phyloP scores from a whole-genome alignment of 2,329 filamentous ascomycete genomes.

The Nemania bipapillata region DNA sequence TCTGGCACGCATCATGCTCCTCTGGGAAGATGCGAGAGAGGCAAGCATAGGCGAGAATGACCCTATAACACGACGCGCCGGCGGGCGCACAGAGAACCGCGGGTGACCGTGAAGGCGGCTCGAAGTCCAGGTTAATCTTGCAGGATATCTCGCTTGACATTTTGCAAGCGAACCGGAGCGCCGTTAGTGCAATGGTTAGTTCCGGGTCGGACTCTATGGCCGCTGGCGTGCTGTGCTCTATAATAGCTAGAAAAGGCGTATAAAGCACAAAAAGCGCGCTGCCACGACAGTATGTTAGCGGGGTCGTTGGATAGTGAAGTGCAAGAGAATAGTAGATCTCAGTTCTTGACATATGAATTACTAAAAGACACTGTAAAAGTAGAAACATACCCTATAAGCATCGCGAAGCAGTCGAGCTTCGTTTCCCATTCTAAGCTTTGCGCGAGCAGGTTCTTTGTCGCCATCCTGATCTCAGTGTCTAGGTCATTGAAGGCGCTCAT shows the following conservation, averaged over 20 bases:
- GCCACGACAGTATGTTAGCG: slow-evolving; percentile 1
- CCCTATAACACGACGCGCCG: slow-evolving; percentile 50
- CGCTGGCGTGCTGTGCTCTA: slow-evolving; percentile 41
- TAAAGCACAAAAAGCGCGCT: slow-evolving; percentile 51
- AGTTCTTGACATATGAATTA: neutral
- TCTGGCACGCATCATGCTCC: slow-evolving; percentile 44
- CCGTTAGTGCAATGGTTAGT: slow-evolving; percentile 46
- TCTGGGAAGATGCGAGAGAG: slow-evolving; percentile 49
- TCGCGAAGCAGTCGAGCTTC: slow-evolving; percentile 51
- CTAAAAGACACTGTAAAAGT: neutral
- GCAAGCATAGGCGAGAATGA: slow-evolving; percentile 47
- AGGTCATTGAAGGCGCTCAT: slow-evolving; percentile 46
- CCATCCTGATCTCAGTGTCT: slow-evolving; percentile 47
- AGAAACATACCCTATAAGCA: slow-evolving; percentile 49
- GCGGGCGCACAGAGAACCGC: slow-evolving; percentile 49
- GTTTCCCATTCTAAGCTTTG: slow-evolving; percentile 49
- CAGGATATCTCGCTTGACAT: slow-evolving; percentile 52
- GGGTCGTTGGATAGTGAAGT: neutral
- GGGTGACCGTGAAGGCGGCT: slow-evolving; percentile 41
- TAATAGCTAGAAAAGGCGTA: slow-evolving; percentile 48
- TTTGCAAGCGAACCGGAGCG: slow-evolving; percentile 50
- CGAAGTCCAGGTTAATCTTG: slow-evolving; percentile 48
- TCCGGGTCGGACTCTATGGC: slow-evolving; percentile 39
- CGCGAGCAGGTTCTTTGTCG: slow-evolving; percentile 45
- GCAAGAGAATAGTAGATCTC: neutral